These are phyloP conservation scores for Citropsis articulata DNA, from an alignment of 345 rosid species.

Conservation along the genomic window DNA sequence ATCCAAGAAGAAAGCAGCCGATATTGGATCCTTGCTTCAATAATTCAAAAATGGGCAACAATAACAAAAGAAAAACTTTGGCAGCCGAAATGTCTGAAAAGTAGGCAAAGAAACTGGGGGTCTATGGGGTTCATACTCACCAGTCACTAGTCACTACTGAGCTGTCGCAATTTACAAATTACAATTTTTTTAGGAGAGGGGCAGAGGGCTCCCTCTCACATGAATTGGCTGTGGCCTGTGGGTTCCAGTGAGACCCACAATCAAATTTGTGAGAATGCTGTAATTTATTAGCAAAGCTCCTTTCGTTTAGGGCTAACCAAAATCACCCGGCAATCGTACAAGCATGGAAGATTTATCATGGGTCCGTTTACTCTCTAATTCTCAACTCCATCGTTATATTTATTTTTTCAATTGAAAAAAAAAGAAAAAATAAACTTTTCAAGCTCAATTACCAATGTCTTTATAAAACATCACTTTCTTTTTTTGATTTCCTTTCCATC, in stretches of 20 bases:
- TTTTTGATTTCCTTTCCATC: background rate
- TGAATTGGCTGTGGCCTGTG: no score
- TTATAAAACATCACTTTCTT: background rate
- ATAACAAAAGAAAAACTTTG: background rate
- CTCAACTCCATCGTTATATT: constrained; percentile 16
- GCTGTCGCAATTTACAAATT: no score
- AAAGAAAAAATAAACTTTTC: background rate
- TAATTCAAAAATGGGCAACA: background rate
- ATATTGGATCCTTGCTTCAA: background rate
- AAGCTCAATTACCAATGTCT: constrained; percentile 39
- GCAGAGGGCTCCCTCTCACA: no score
- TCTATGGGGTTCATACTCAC: background rate
- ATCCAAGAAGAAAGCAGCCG: no score
- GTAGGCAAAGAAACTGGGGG: background rate
- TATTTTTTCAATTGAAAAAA: no score
- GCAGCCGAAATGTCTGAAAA: constrained; percentile 13
- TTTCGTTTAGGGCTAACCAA: background rate
- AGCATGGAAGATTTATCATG: background rate
- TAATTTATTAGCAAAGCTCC: no score
- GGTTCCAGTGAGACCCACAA: no score
- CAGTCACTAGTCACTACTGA: background rate
- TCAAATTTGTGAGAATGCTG: no score
- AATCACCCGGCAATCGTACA: background rate
- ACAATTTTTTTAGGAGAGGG: no score
- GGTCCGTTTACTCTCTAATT: constrained; percentile 10